Evolutionary conservation across 1,284 basidiomycete genomes (phyloP).

Genomic region (Austropuccinia psidii): DNA sequence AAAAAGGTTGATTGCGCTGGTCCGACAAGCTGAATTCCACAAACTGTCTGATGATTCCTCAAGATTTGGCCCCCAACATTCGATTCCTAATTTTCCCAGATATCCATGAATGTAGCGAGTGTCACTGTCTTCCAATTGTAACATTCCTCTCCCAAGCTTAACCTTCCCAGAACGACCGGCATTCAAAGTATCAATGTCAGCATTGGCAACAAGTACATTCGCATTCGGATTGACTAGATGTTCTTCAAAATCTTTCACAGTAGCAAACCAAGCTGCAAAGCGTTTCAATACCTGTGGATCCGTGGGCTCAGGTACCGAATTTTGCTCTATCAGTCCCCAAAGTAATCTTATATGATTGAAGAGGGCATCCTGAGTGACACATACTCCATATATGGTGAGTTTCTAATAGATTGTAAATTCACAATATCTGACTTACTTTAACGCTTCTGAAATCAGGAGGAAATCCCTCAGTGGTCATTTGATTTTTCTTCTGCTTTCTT

Average conservation of each 20-base stretch:
- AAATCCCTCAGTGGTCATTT: no score
- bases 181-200: background rate
- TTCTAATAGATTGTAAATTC: no score
- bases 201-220: background rate
- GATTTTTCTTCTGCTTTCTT: no score
- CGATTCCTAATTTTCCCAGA: background rate
- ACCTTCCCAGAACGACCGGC: background rate
- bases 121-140: no score
- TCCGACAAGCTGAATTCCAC: background rate
- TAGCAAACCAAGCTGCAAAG: background rate
- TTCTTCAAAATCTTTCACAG: background rate
- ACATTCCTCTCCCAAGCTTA: background rate
- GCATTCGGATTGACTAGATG: no score
- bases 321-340: background rate
- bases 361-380: no score
- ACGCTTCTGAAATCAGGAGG: no score
- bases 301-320: background rate
- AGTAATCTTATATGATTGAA: no score
- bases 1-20: background rate
- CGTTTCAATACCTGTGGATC: background rate
- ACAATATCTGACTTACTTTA: no score
- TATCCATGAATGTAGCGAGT: background rate
- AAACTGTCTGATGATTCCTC: background rate
- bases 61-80: constrained; percentile 7
- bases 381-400: no score